Evolutionary conservation across 208 protist species (phyloP).

Genomic region (Acanthamoeba rhysodes): DNA sequence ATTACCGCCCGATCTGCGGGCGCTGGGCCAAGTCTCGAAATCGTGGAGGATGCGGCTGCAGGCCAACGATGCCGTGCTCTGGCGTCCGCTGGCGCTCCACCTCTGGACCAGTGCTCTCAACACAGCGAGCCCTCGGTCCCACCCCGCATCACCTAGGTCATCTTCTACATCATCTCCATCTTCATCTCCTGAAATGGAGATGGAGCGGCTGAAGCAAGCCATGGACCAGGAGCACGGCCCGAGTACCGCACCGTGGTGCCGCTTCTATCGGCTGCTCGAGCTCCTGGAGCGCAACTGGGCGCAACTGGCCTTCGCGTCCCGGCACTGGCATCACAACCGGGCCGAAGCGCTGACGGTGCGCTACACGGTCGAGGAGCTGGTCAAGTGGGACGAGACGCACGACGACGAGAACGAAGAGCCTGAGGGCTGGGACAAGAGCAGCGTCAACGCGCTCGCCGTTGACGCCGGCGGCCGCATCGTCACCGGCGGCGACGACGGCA

Average conservation of each 20-base stretch:
- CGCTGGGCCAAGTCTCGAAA: neutral
- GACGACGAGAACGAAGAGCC: neutral
- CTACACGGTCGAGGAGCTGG: constrained; percentile 14
- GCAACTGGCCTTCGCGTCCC: neutral
- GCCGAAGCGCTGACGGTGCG: constrained; percentile 4
- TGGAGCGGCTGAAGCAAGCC: neutral
- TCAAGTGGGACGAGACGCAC: neutral
- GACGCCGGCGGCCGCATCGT: constrained; percentile 17
- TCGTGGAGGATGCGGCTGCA: neutral
- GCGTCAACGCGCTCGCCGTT: neutral
- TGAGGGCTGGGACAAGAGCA: constrained; percentile 33
- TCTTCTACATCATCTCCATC: neutral
- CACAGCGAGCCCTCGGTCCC: neutral
- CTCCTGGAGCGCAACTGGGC: neutral
- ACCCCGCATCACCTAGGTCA: neutral
- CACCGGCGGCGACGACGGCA: constrained; percentile 26
- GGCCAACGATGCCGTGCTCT: neutral
- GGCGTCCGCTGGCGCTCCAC: neutral
- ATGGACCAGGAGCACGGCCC: neutral
- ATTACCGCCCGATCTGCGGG: neutral
- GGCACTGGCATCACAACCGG: constrained; percentile 13
- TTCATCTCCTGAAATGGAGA: neutral
- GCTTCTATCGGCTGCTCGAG: neutral
- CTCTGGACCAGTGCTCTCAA: neutral
- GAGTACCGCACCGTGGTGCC: neutral